phyloP scores from a whole-genome alignment of 2,329 filamentous ascomycete species.

The Trichoderma koningiopsis region DNA sequence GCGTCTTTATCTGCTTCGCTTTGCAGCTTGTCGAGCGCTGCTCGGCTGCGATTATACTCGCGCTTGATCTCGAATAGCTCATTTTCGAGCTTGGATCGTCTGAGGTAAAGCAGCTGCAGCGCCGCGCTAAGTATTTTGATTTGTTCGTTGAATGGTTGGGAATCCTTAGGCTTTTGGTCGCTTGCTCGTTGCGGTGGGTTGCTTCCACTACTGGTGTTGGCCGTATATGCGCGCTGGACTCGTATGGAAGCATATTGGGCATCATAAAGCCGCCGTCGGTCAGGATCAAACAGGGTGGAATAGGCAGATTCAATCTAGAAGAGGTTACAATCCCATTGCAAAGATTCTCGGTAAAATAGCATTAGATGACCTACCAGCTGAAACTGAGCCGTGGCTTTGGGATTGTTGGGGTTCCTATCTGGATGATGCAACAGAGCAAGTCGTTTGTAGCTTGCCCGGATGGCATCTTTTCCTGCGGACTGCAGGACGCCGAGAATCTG shows the following conservation, averaged over 20 bases:
- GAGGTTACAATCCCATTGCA: not conserved
- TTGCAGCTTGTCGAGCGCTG: not conserved
- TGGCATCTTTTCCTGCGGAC: not conserved
- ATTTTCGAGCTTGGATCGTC: not conserved
- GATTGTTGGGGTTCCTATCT: not conserved
- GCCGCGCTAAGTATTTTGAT: not conserved
- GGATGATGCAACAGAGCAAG: not conserved
- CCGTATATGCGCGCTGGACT: not conserved
- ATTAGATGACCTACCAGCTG: not conserved
- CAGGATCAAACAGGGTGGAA: not conserved
- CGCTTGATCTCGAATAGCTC: not conserved
- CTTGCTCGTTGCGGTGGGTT: not conserved
- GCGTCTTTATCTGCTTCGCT: not conserved
- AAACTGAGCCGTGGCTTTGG: constrained; percentile 5
- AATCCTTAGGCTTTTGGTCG: too few relatives aligned
- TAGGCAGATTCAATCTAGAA: not conserved
- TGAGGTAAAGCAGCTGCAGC: not conserved
- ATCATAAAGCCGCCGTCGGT: not conserved
- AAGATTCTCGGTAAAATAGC: not conserved
- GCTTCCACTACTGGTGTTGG: not conserved
- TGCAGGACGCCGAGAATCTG: not conserved
- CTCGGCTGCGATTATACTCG: not conserved
- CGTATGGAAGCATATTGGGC: not conserved
- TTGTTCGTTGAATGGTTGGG: not conserved
- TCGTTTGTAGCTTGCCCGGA: not conserved